Evolutionary conservation across 371 early-diverging fungal species (phyloP), one percentile per base, ranked within the genome.

Genomic region (Mucor indicus): DNA sequence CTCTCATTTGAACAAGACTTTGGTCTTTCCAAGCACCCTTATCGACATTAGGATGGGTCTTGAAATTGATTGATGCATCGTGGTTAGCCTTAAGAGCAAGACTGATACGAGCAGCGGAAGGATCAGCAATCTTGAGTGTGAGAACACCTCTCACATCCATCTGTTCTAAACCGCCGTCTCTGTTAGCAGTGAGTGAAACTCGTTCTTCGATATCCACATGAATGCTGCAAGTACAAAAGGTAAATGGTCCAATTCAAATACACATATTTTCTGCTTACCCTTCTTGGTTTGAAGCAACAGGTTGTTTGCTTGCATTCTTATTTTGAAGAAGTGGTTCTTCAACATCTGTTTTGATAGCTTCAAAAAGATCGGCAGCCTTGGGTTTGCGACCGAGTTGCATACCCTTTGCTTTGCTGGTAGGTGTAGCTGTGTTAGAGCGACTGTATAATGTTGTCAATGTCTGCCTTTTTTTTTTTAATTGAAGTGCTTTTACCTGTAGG

Each of bases 1-100:
- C 95, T 62, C 84, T 84, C 61, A 92, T 83, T 15, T 86, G 84
- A 40, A 98, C 78, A n/a, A 82, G 63, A 36, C 77, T 74, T 43
- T 85, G 79, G 22, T 59, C 72, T 31, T 82, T 79, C 75, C 90
- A 98, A 19, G 82, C 64, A n/a, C 60, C 72, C 72, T 95, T 98
- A 79, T 98, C 96, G 20, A 98, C 89, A 53, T 95, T 91, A n/a
- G 98, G 98, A 62, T 98, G 96, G 4, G 95, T 94, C 89, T 90
- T 89, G 57, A 95, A 90, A 54, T 89, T 91, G 35, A 91, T 75
- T 45, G 64, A 67, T 16, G 72, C 51, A 44, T 86, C 89, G 20
- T 80, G 76, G 13, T 62, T 55, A 42, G 79, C 65, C 10, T 59
- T 50, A 12, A 91, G 54, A 0, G 65, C 55, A 15, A 91, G 60